These are phyloP conservation scores for Entomortierella chlamydospora DNA, from an alignment of 192 early-diverging fungal species.

Conservation along the genomic window DNA sequence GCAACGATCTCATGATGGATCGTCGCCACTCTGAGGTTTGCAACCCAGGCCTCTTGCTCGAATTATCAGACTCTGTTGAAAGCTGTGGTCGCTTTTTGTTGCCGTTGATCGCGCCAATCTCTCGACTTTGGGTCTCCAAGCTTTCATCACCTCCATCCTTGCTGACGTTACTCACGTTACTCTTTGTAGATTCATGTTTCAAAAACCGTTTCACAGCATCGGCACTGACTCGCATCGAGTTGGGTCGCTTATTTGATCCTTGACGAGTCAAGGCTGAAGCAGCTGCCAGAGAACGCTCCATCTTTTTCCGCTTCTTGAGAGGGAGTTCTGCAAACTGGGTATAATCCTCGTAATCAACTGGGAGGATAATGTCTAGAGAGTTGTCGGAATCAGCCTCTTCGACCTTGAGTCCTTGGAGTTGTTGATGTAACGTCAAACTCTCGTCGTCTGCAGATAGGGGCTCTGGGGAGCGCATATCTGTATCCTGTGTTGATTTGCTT, in stretches of 20 bases:
- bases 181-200: not conserved
- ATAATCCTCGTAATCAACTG: constrained; percentile 47
- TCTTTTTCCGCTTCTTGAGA: constrained; percentile 45
- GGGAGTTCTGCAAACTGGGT: constrained; percentile 52
- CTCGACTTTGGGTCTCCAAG: not conserved
- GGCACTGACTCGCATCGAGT: constrained; percentile 18
- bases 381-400: constrained; percentile 43
- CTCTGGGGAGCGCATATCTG: constrained; percentile 17
- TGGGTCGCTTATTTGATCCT: not conserved
- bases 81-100: constrained; percentile 32
- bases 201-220: constrained; percentile 38
- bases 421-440: constrained; percentile 4
- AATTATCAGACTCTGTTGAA: not conserved
- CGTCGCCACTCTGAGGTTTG: constrained; percentile 30
- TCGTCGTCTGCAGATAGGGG: not conserved
- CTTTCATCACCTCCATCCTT: not conserved
- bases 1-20: constrained; percentile 33
- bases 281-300: constrained; percentile 37
- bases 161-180: no score
- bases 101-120: constrained; percentile 5
- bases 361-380: constrained; percentile 46
- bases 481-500: constrained; percentile 6
- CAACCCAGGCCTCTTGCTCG: constrained; percentile 6
- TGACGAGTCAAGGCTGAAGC: not conserved
- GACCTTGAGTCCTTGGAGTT: constrained; percentile 14